Base-by-base conservation (phyloP, 2,329 filamentous ascomycete species). In the Bertia moriformis region DNA sequence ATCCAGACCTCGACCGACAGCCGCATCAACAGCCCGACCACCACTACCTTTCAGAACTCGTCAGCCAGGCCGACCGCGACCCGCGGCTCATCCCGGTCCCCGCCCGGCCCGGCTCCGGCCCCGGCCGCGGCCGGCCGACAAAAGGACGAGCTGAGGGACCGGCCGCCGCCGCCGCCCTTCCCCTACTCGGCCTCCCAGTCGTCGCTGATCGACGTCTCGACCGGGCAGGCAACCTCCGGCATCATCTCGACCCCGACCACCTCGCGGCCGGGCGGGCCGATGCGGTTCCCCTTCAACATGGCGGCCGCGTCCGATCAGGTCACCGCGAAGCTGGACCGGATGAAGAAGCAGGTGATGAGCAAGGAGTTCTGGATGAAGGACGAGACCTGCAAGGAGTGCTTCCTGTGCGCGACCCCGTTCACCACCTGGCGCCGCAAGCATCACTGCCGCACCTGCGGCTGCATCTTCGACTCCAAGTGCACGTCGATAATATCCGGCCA, bases 351-450 rank as follows among this genome's bases (percentile, higher is more conserved):
- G 51, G 79, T 98, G 4, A 63, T 96, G 36, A 93, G 84, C 55
- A 91, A 88, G 51, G 88, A 96, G 48, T 96, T 94, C 49, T 96
- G 89, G 91, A 98, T 98, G 91, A 84, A 88, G 43, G 91, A 98
- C 53, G 91, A 96, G 52, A 95, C 93, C 44, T 93, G 89, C 43
- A 96, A 93, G 54, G 89, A 95, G 50, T 98, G 91, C 52, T 98
- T 95, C 54, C 74, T 85, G 33, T 98, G 91, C 50, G 85, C 85
- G 35, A 82, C 85, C 42, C 73, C 83, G 2, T 98, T 98, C 52
- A 86, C 86, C 0, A 91, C 89, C 1, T 96, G 96, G 54, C 75
- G 91, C 42, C 77, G 91, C 46, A 98, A 98, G 54, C 91, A 98
- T 56, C 91, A 98, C 58, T 98, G 91, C 56, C 78, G 93, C 43